A percentile compares a stretch with the other conserved stretches of the same genome.
phyloP scores from a whole-genome alignment of 305 asterid genomes.

The Solanum hybrid region DNA sequence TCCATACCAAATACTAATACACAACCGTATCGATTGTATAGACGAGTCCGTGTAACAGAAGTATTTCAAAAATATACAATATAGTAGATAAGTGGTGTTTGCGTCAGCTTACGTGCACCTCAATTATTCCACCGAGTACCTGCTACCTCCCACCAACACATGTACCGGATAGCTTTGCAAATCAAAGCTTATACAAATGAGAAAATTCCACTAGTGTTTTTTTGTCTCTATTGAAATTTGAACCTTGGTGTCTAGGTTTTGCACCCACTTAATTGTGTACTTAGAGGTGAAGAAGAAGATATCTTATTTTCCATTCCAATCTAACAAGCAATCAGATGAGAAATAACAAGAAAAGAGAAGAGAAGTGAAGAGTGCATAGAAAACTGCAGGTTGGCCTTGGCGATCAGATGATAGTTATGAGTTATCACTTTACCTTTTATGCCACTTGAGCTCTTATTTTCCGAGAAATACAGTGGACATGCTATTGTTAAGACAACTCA shows the following conservation, averaged over 20 bases:
- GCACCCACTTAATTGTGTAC: not conserved
- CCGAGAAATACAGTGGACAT: not conserved
- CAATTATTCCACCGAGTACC: not conserved
- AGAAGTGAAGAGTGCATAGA: not conserved
- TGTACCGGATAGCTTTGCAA: not conserved
- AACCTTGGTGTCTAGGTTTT: not conserved
- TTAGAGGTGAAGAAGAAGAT: not conserved
- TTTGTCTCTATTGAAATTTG: not conserved
- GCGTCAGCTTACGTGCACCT: not conserved
- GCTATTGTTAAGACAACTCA: not conserved
- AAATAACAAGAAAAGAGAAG: not conserved
- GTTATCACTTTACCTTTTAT: not conserved
- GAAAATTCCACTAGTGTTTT: not conserved
- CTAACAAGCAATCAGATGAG: not conserved
- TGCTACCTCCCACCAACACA: not conserved
- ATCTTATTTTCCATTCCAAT: not conserved
- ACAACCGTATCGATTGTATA: not conserved
- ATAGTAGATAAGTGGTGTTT: not conserved
- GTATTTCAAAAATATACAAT: not conserved
- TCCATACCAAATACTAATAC: not conserved
- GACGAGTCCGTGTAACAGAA: not conserved
- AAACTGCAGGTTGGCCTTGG: not conserved
- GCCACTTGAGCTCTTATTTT: not conserved
- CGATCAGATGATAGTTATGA: not conserved
- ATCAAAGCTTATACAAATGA: not conserved